Base-by-base conservation (phyloP, 208 protist genomes). In the Trypanosoma caninum region DNA sequence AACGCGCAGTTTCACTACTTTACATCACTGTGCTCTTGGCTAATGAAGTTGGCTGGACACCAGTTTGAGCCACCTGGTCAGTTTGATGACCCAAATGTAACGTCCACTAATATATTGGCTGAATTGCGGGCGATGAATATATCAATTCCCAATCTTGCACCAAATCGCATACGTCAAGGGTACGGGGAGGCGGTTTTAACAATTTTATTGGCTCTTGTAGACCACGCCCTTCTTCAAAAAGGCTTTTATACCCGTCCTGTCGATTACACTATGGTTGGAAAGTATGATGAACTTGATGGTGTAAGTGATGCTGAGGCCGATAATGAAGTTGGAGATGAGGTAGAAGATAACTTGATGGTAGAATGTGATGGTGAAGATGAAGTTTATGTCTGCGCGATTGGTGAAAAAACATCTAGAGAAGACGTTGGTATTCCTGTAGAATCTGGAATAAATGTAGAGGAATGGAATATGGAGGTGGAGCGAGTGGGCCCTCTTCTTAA, bases 1-100 rank as follows among this genome's bases (percentile, higher is more conserved):
- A 96, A 94, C 54, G 67, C 81, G 13, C 90, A 96, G 54, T 96
- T 94, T 63, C 91, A 84, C 62, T 96, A 96, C 52, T 96, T 96
- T 61, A 93, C 90, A 0, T 94, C 87, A 14, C 57, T 96, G 16
- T 88, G 80, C 58, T 74, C 84, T 16, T 96, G 90, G 90, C 65
- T 96, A 34, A 93, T 96, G 81, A 81, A 76, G 33, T 35, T 91
- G 28, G 86, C 75, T 66, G 87, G 81, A 3, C 80, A 88, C 42
- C 64, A 70, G 7, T 78, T 89, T 65, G 80, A 89, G 28, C 59
- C 78, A 5, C 85, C 90, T 10, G 90, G 84, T 1, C 87, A 96
- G 55, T 96, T 96, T 58, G 90, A 96, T 56, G 90, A 96, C 57
- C 90, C 90, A 0, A 96, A 92, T 47, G 84, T 80, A 3, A 84